Evolutionary conservation across 495 filamentous ascomycete genomes (phyloP).

Genomic region (Penicillium turbatum): DNA sequence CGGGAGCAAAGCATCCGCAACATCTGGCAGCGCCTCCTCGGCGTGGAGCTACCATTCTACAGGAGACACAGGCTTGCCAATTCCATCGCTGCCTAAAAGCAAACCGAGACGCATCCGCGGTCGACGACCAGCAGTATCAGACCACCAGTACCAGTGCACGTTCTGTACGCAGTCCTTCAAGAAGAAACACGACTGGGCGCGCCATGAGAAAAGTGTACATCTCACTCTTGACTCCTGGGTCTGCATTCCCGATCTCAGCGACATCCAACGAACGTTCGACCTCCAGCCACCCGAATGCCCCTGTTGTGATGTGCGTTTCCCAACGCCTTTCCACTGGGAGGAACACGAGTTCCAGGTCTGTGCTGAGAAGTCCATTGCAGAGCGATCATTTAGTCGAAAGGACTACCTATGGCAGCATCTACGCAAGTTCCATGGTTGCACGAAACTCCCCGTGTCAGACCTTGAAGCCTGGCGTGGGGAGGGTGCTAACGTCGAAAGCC

Average conservation of each 20-base stretch:
- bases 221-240: constrained; percentile 75
- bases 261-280: constrained; percentile 11
- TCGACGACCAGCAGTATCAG: constrained; percentile 48
- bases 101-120: constrained; percentile 24
- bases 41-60: constrained; percentile 46
- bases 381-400: constrained; percentile 77
- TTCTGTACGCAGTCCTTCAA: constrained; percentile 79
- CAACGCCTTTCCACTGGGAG: constrained; percentile 58
- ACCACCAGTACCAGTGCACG: constrained; percentile 64
- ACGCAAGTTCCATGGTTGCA: constrained; percentile 65
- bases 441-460: constrained; percentile 52
- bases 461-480: constrained; percentile 68
- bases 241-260: constrained; percentile 43
- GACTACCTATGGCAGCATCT: constrained; percentile 81
- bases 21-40: constrained; percentile 33
- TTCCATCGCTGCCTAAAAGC: constrained; percentile 15
- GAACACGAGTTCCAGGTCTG: constrained; percentile 68
- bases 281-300: constrained; percentile 48
- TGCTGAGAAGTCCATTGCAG: constrained; percentile 56
- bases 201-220: constrained; percentile 80
- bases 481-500: constrained; percentile 56
- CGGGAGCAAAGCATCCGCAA: constrained; percentile 29
- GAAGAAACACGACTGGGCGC: constrained; percentile 80
- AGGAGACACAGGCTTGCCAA: constrained; percentile 28
- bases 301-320: constrained; percentile 60